Conservation (phyloP, 129 eudicot species). For the Lactuca sativa region DNA sequence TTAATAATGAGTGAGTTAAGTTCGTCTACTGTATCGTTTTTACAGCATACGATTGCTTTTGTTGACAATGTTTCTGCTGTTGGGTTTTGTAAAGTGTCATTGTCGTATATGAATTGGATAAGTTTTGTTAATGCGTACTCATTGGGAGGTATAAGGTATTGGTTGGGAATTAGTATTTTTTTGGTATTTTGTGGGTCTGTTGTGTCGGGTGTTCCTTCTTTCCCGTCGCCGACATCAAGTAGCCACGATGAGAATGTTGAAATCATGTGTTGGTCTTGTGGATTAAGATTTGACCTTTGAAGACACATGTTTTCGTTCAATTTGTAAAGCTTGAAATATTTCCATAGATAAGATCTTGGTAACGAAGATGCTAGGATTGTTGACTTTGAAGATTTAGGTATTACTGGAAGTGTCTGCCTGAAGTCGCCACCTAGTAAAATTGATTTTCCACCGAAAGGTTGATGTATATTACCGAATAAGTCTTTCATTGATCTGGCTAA, state of each 20-base stretch:
- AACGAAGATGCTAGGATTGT: background rate
- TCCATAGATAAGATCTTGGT: background rate
- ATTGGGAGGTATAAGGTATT: background rate
- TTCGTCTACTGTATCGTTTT: no score
- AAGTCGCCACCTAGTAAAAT: background rate
- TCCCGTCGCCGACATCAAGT: background rate
- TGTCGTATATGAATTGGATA: background rate
- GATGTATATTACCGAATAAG: no score
- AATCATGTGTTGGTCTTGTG: background rate
- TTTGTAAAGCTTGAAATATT: background rate
- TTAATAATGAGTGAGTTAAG: no score
- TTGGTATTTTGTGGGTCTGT: background rate
- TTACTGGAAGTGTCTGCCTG: no score
- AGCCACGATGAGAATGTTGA: background rate
- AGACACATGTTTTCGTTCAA: background rate
- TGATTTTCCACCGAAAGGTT: background rate
- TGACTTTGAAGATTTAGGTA: background rate
- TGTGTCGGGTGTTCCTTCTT: background rate
- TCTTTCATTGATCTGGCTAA: background rate
- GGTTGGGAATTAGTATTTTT: background rate
- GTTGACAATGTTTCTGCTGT: background rate
- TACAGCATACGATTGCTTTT: no score
- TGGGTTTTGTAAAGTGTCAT: background rate
- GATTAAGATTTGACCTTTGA: background rate
- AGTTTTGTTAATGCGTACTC: background rate